phyloP scores from a whole-genome alignment of 192 early-diverging fungal genomes.

The Backusella luteola region DNA sequence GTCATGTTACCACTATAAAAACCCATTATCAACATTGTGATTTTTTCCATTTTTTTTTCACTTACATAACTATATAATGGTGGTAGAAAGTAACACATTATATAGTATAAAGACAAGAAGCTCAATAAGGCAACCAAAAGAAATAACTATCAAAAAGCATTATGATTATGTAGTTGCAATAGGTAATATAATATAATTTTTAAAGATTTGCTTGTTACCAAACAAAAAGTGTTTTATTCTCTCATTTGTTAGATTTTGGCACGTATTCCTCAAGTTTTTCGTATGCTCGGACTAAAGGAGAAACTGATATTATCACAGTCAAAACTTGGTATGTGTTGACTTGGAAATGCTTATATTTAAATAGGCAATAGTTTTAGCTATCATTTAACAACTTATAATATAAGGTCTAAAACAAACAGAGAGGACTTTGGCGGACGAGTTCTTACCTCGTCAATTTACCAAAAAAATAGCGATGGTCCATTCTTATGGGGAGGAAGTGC shows the following conservation, averaged over 20 bases:
- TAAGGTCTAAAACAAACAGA: constrained; percentile 2
- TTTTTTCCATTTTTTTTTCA: background rate
- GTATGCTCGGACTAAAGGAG: background rate
- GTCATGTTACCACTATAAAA: background rate
- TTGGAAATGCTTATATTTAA: background rate
- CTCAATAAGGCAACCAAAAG: background rate
- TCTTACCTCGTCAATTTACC: background rate
- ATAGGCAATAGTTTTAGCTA: background rate
- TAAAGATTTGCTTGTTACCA: background rate
- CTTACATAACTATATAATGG: background rate
- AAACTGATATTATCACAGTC: background rate
- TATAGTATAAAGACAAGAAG: background rate
- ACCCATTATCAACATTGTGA: background rate
- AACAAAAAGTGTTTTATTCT: background rate
- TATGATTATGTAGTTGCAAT: background rate
- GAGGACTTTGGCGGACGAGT: constrained; percentile 6
- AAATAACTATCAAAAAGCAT: background rate
- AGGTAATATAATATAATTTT: background rate
- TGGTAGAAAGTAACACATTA: background rate
- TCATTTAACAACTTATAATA: background rate
- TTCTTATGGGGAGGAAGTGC: constrained; percentile 1
- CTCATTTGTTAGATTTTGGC: constrained; percentile 2
- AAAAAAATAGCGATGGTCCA: background rate
- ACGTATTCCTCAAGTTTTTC: constrained; percentile 1
- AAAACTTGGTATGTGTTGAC: background rate